Evolutionary conservation across 495 filamentous ascomycete species (phyloP), one percentile per base, ranked within the genome.

Genomic region (Penicillium malachiteum): DNA sequence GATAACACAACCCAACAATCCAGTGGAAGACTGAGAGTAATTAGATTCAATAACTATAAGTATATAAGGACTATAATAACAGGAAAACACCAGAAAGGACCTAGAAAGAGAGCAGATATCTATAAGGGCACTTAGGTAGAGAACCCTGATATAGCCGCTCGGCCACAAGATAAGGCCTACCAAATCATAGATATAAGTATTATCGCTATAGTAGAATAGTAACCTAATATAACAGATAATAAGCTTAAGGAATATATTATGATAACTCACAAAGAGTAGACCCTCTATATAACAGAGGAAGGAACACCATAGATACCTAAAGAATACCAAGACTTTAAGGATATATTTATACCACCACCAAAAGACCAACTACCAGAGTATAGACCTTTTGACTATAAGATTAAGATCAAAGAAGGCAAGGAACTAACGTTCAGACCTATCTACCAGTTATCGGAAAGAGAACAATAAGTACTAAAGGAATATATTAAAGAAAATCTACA

Each of bases 401-500:
- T 48, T 10, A 35, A 35, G 7, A 31, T 48, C 16, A 35, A 34
- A 34, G 7, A 33, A 14, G 46, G 12, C 5, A 5, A 4, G 4
- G 5, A 33, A 48, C 31, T 1, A 4, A 48, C 13, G 5, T 35
- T 14, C 16, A 48, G 33, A 33, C 10, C 7, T 1, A 48, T 48
- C 6, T 48, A 48, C n/a, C 17, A 48, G 3, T 10, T 48, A 33
- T 33, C 9, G 5, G 6, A 48, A 11, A 48, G n/a, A 10, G 14
- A 48, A 1, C 16, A 11, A 3, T 9, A 16, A 13, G 14, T 37
- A n/a, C 11, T 48, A 16, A 37, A 35, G 31, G 13, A 53, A 13
- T 58, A 53, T 9, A 58, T 58, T 5, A 11, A 10, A 4, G 11
- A 52, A 7, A 58, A 58, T 17, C 21, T 58, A 3, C 18, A 12